These are phyloP conservation scores for Clonostachys byssicola DNA, from an alignment of 2,329 filamentous ascomycete genomes.

Conservation along the genomic window DNA sequence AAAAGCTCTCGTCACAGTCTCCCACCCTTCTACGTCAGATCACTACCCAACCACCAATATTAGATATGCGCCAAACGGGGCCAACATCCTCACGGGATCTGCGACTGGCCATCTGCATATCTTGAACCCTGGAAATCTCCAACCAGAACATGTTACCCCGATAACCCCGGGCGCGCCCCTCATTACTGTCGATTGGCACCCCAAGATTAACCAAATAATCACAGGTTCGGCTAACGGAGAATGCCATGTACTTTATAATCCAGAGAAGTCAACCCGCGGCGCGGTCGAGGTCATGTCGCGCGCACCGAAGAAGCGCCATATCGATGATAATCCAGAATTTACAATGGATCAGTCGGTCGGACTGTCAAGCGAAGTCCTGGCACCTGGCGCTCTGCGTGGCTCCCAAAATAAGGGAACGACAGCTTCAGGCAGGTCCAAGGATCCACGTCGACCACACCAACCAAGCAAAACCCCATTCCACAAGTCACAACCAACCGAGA, in stretches of 20 bases:
- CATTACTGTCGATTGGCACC: constrained; percentile 85
- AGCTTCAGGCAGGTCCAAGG: constrained; percentile 69
- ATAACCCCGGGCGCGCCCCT: constrained; percentile 83
- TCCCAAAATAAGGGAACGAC: constrained; percentile 64
- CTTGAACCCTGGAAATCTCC: constrained; percentile 86
- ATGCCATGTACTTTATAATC: constrained; percentile 87
- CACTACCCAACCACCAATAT: constrained; percentile 85
- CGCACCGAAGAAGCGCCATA: constrained; percentile 89
- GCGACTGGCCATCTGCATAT: constrained; percentile 84
- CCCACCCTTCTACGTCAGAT: constrained; percentile 77
- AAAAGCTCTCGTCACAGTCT: constrained; percentile 73
- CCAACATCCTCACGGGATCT: constrained; percentile 86
- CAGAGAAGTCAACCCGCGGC: constrained; percentile 73
- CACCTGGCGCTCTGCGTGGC: constrained; percentile 54
- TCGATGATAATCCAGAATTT: constrained; percentile 86
- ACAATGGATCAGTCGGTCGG: constrained; percentile 81
- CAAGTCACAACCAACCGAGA: constrained; percentile 84
- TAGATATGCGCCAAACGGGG: constrained; percentile 78
- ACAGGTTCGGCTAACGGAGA: constrained; percentile 90
- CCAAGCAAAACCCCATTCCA: constrained; percentile 85
- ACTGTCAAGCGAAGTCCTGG: constrained; percentile 80
- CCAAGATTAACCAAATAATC: constrained; percentile 92
- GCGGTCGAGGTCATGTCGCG: constrained; percentile 88
- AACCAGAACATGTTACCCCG: constrained; percentile 77
- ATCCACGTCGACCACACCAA: constrained; percentile 81